Evolutionary conservation across 805 yeast species (phyloP), one percentile per base, ranked within the genome.

Genomic region (Saturnispora quitensis): DNA sequence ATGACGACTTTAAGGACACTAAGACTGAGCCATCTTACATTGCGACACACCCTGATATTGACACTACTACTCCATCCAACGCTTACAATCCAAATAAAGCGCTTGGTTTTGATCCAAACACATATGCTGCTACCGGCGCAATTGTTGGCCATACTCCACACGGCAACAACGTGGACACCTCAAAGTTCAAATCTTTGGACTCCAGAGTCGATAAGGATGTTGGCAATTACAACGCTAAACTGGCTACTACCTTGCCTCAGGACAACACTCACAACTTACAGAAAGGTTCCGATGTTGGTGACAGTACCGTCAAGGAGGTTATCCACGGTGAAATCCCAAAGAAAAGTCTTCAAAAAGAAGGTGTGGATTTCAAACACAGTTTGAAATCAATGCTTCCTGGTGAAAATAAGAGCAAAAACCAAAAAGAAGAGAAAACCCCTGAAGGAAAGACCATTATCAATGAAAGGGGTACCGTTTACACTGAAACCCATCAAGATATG

Each of bases 391-490:
- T 43, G 24, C 28, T 43, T 9, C 34, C 34, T 13, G 46, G 46
- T 28, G 46, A 33, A 13, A 17, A 43, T 17, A 25, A 27, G 46
- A 18, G 5, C 24, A 38, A 38, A 8, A 17, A 12, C 5, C 22
- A 38, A 9, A 38, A 38, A 13, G 22, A 24, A 4, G 42, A 38
- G 9, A 43, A 43, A 27, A 7, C 24, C 4, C 46, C 34, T 10
- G 27, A 17, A 7, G 47, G 27, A 15, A 50, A 50, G 48, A 22
- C 48, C 9, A 27, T 24, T 22, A 44, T 50, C 15, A 31, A 22
- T 9, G 48, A 43, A n/a, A 44, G 52, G 31, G 52, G 52, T 13
- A 50, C 52, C 7, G 27, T 33, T 38, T 50, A 44, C 44, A 38
- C 31, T 4, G 52, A 50, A 25, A 13, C 48, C 8, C 52, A 50